phyloP scores from a whole-genome alignment of 352 stramenopile species.

The Globisporangium okanoganense region DNA sequence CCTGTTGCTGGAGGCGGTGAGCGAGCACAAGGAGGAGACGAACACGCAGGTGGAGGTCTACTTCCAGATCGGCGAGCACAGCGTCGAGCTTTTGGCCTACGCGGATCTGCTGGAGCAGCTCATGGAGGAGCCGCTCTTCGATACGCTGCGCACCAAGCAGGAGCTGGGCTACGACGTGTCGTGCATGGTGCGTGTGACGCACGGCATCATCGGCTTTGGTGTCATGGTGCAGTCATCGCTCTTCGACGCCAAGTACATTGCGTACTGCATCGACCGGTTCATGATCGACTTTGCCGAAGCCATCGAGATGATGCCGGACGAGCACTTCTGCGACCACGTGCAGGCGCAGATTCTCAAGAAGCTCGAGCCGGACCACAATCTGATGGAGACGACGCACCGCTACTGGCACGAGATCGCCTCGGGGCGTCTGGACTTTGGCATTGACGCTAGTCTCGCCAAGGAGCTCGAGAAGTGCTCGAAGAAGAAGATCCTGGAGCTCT shows the following conservation, averaged over 20 bases:
- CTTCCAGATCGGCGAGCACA: constrained; percentile 82
- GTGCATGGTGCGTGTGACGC: constrained; percentile 78
- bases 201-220: constrained; percentile 80
- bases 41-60: constrained; percentile 86
- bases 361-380: constrained; percentile 74
- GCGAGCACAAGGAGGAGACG: constrained; percentile 69
- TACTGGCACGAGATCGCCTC: constrained; percentile 84
- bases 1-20: constrained; percentile 53
- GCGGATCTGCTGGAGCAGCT: constrained; percentile 82
- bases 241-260: constrained; percentile 63
- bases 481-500: constrained; percentile 52
- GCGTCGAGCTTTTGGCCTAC: constrained; percentile 56
- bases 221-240: constrained; percentile 83
- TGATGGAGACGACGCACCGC: constrained; percentile 70
- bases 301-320: constrained; percentile 60
- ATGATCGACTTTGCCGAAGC: constrained; percentile 75
- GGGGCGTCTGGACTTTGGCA: constrained; percentile 63
- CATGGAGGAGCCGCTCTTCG: constrained; percentile 89
- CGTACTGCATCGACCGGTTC: constrained; percentile 63
- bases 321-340: constrained; percentile 79
- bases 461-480: constrained; percentile 71
- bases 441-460: constrained; percentile 66
- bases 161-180: constrained; percentile 88
- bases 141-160: constrained; percentile 85
- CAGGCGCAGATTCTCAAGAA: constrained; percentile 78